These are phyloP conservation scores for Talaromyces piceae DNA, from an alignment of 2,329 filamentous ascomycete genomes.

Conservation along the genomic window DNA sequence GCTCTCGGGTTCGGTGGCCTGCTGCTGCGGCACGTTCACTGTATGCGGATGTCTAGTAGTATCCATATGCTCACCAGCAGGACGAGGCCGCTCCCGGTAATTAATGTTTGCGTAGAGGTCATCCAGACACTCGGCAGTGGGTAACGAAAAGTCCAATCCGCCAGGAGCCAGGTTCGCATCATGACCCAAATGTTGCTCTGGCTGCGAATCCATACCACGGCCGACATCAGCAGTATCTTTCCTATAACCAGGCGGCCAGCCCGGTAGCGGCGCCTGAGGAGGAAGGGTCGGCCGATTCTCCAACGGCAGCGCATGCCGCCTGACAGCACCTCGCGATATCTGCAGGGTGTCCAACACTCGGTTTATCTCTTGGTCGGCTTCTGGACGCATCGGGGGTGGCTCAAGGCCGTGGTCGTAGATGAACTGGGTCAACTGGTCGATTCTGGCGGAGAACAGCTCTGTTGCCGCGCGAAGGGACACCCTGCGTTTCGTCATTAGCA, in stretches of 20 bases:
- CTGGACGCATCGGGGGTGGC: slow-evolving; percentile 32
- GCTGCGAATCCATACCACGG: not conserved
- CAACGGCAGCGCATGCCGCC: slow-evolving; percentile 7
- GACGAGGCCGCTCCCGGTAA: slow-evolving; percentile 6
- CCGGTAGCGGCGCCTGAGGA: not conserved
- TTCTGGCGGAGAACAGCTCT: slow-evolving; percentile 30
- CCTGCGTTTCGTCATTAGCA: too few species aligned
- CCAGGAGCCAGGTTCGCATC: slow-evolving; percentile 2
- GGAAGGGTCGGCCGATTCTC: not conserved
- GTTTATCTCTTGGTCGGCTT: slow-evolving; percentile 32
- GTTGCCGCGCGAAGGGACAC: slow-evolving; percentile 30
- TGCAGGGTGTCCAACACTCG: slow-evolving; percentile 31
- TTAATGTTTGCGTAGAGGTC: slow-evolving; percentile 28
- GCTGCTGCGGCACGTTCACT: slow-evolving; percentile 4
- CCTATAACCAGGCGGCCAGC: not conserved
- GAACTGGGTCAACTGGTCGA: slow-evolving; percentile 34
- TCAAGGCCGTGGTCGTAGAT: slow-evolving; percentile 35
- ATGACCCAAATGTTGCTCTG: not conserved
- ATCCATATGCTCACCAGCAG: not conserved
- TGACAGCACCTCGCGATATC: slow-evolving; percentile 21
- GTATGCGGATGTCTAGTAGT: not conserved
- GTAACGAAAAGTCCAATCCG: slow-evolving; percentile 23
- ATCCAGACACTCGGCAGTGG: slow-evolving; percentile 29
- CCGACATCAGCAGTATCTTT: not conserved
- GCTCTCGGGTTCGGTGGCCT: slow-evolving; percentile 21